These are phyloP conservation scores for Nakaseomyces nivariensis DNA, from an alignment of 1,139 yeast genomes.

Conservation along the genomic window DNA sequence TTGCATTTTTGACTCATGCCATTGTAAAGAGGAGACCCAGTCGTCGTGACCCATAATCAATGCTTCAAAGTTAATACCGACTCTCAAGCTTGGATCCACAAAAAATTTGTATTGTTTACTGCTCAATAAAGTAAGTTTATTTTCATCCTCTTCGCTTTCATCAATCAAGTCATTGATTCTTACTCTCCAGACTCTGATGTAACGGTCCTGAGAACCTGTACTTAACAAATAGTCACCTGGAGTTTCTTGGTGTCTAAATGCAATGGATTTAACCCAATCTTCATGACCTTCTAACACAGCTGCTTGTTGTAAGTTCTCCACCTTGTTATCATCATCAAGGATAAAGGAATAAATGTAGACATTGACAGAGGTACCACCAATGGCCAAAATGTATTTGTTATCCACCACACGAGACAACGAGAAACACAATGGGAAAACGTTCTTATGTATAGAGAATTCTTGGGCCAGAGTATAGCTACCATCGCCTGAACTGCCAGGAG, in stretches of 20 bases:
- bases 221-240: conserved; percentile 55
- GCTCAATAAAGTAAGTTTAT: conserved; percentile 42
- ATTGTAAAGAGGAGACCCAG: conserved; percentile 79
- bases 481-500: background rate
- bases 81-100: conserved; percentile 29
- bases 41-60: conserved; percentile 97
- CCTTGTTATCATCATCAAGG: conserved; percentile 10
- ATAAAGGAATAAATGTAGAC: conserved; percentile 48
- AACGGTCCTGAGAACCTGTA: conserved; percentile 82
- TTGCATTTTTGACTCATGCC: conserved; percentile 61
- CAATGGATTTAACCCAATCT: conserved; percentile 79
- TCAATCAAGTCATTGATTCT: conserved; percentile 48
- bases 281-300: conserved; percentile 76
- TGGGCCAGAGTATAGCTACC: conserved; percentile 7
- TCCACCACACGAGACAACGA: conserved; percentile 39
- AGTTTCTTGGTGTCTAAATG: conserved; percentile 41
- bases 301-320: conserved; percentile 30
- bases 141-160: conserved; percentile 44
- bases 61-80: conserved; percentile 75
- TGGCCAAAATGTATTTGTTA: conserved; percentile 45
- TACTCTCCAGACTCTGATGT: conserved; percentile 78
- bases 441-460: conserved; percentile 33
- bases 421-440: conserved; percentile 58
- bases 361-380: conserved; percentile 68
- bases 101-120: conserved; percentile 58